A percentile compares a stretch with the other conserved stretches of the same genome.
Conservation (phyloP, 169 alveolate genomes). For the Plasmodium relictum region DNA sequence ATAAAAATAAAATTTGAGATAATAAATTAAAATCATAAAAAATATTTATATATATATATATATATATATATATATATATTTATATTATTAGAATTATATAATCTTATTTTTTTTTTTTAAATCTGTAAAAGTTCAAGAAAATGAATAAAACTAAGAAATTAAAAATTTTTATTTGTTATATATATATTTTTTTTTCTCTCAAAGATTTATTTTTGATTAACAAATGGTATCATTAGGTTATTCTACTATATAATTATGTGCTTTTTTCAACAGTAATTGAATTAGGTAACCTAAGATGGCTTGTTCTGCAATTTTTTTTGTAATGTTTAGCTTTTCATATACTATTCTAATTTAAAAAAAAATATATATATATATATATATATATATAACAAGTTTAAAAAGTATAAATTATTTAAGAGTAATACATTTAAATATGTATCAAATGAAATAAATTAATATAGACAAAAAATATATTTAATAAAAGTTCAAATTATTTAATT, state of each 20-base stretch:
- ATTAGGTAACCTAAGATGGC: slow-evolving; percentile 45
- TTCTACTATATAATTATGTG: slow-evolving; percentile 34
- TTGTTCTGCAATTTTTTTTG: slow-evolving; percentile 61
- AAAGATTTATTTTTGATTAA: not conserved
- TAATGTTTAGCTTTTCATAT: slow-evolving; percentile 43
- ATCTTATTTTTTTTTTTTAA: not conserved
- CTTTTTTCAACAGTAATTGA: slow-evolving; percentile 23
- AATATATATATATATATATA: not conserved
- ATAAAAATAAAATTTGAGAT: no score
- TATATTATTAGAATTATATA: not conserved
- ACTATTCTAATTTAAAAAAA: slow-evolving; percentile 20
- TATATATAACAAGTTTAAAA: not conserved
- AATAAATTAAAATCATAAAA: no score
- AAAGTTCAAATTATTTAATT: no score
- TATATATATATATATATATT: not conserved
- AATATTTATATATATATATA: not conserved
- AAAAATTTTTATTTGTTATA: no score
- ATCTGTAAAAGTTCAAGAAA: no score
- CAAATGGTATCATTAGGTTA: not conserved
- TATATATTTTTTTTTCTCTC: slow-evolving; percentile 4
- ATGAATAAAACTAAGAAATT: no score
- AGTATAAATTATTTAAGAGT: no score
- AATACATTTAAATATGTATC: no score
- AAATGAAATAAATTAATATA: no score
- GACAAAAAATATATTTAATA: no score